Evolutionary conservation across 1,284 basidiomycete genomes (phyloP).

Genomic region (Xanthoconium separans): DNA sequence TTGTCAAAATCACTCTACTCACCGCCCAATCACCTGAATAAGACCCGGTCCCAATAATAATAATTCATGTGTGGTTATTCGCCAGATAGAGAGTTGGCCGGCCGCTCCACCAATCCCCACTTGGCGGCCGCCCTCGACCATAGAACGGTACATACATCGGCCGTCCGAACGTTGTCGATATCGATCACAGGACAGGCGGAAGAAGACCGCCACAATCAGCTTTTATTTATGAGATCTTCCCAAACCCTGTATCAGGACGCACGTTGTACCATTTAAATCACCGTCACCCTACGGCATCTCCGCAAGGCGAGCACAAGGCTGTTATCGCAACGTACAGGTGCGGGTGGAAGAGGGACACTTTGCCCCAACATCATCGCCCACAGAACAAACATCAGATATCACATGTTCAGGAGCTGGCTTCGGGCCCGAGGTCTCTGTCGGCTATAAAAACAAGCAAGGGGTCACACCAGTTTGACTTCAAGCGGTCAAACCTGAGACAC

Average conservation of each 20-base stretch:
- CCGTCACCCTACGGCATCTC: constrained; percentile 3
- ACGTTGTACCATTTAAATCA: constrained; percentile 4
- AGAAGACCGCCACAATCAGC: constrained; percentile 9
- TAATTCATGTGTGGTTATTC: not conserved
- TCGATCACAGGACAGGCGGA: constrained; percentile 1
- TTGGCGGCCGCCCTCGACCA: constrained; percentile 1
- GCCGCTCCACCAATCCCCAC: not conserved
- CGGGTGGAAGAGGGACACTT: not conserved
- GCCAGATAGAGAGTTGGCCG: not conserved
- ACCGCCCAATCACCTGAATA: not conserved
- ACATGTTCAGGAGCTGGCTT: not conserved
- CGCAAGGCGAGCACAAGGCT: constrained; percentile 2
- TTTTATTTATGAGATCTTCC: constrained; percentile 12
- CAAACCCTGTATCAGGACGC: constrained; percentile 4
- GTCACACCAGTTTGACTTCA: not conserved
- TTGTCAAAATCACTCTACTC: not conserved
- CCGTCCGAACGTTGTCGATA: not conserved
- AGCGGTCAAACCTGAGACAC: constrained; percentile 6
- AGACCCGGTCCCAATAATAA: not conserved
- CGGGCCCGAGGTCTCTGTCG: constrained; percentile 12
- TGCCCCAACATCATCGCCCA: not conserved
- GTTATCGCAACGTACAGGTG: not conserved
- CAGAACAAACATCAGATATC: not conserved
- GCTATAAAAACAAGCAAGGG: not conserved
- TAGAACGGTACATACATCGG: not conserved